phyloP scores from a whole-genome alignment of 2,329 filamentous ascomycete species.

The Fusarium compactum region DNA sequence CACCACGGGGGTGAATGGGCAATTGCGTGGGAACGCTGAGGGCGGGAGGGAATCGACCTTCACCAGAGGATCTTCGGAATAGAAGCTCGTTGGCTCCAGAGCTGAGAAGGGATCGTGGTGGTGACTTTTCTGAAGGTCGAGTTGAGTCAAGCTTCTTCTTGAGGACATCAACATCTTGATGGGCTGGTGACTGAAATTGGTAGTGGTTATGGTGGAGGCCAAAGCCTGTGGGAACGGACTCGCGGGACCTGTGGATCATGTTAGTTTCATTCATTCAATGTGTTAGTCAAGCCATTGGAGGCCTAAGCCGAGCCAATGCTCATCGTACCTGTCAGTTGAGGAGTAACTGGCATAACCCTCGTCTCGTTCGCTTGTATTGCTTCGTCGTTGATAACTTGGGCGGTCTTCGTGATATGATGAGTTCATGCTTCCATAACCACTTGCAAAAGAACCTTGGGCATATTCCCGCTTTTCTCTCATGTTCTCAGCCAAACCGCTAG shows the following conservation, averaged over 20 bases:
- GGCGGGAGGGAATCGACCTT: conserved; percentile 56
- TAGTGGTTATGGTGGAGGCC: conserved; percentile 64
- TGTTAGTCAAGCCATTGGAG: not conserved
- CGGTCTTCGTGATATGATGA: conserved; percentile 53
- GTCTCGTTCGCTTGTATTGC: conserved; percentile 50
- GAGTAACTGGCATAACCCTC: conserved; percentile 60
- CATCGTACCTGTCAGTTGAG: conserved; percentile 54
- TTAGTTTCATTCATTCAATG: conserved; percentile 30
- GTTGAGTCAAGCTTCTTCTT: conserved; percentile 68
- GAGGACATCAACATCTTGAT: conserved; percentile 63
- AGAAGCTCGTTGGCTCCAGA: conserved; percentile 56
- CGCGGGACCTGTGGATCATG: conserved; percentile 54
- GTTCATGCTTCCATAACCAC: conserved; percentile 57
- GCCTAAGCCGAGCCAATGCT: conserved; percentile 6
- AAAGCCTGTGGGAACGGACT: conserved; percentile 57
- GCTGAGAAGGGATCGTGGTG: conserved; percentile 59
- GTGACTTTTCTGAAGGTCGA: conserved; percentile 60
- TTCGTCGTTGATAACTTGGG: conserved; percentile 51
- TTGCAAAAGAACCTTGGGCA: conserved; percentile 50
- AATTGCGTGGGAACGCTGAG: conserved; percentile 60
- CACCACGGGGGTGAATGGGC: conserved; percentile 54
- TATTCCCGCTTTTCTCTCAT: conserved; percentile 49
- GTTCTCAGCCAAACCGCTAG: conserved; percentile 47
- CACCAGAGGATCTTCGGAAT: conserved; percentile 53
- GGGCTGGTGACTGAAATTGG: conserved; percentile 60